Base-by-base conservation (phyloP, 176 grass and related monocot species). In the Triticum turgidum region DNA sequence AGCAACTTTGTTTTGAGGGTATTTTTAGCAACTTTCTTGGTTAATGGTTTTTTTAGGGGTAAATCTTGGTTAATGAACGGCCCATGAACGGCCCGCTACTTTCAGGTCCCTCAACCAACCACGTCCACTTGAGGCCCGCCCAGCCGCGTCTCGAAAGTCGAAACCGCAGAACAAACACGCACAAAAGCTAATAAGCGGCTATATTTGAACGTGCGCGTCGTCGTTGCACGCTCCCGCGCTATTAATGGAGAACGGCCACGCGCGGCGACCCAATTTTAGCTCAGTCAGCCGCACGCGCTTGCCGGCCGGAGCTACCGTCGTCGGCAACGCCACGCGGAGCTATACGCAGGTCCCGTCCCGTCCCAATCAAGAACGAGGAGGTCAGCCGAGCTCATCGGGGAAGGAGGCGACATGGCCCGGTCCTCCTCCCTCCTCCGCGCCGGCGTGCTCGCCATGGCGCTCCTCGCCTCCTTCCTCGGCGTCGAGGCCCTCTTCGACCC, bases 401-500 rank as follows among this genome's bases (percentile, higher is more conserved):
- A 66, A 45, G 58, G 69, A 61, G 80, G 78, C 72, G 80, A 18
- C 56, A 59, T 59, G 56, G 56, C 56, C 5, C 56, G 20, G 56
- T 21, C 56, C 56, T 59, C 63, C 39, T 75, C 85, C 69, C 85
- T 80, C 37, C 61, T 52, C 77, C 80, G 76, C 70, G 49, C 59
- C 37, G 61, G 56, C 59, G 65, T 65, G 18, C 21, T 84, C n/a
- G 39, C 69, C 41, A 73, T 78, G n/a, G 66, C 77, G 34, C 15
- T 91, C 81, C 66, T 91, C 42, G 79, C 86, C 34, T 71, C 77
- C 62, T 27, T 76, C 44, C 13, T 20, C 73, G 42, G 17, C 73
- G 82, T 64, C 41, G 82, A 91, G 30, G 89, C 86, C n/a, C 70
- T 77, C 77, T 88, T 91, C 63, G 77, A 85, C 11, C 3, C 84